Base-by-base conservation (phyloP, 495 filamentous ascomycete species). In the Aspergillus haitiensis region DNA sequence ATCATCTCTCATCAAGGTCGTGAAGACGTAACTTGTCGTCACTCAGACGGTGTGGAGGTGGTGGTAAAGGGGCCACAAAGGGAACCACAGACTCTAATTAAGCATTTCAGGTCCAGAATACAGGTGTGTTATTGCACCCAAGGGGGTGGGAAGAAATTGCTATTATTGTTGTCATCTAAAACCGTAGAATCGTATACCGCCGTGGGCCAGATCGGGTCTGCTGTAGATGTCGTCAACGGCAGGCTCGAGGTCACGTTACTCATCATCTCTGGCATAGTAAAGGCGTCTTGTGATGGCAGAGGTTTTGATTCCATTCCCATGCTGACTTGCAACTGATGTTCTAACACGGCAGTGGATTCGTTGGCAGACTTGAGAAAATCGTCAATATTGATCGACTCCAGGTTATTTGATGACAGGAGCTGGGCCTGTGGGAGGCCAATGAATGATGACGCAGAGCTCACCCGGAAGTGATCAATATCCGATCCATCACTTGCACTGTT, bases 361-460 rank as follows among this genome's bases (percentile, higher is more conserved):
- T 79, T 79, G 59, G 78, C 71, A 2, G 75, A 74, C 61, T 79
- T 77, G 71, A 88, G 82, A 68, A 84, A 84, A 44, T 87, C 82
- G 55, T 87, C 84, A 52, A 86, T 84, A 62, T 84, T 84, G 59
- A 87, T 76, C 48, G 74, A 80, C n/a, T 78, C 75, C 10, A 86
- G 67, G 56, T 86, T 84, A 63, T 75, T 78, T 37, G 75, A 78
- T 48, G 80, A 76, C 52, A 85, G 70, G 39, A 87, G 63, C 55
- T 70, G 74, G 48, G 81, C 66, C 47, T 83, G 79, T 10, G 82
- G 70, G 56, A 83, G 72, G 52, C 80, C 77, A 13, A 84, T 71
- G 63, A 80, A 82, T 60, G 78, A 84, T 13, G 85, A 77, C 0
- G 78, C 76, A 52, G 76, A 79, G 64, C 74, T 83, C 59, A 79